Base-by-base conservation (phyloP, 2,329 filamentous ascomycete genomes). In the Claviceps digitariae region DNA sequence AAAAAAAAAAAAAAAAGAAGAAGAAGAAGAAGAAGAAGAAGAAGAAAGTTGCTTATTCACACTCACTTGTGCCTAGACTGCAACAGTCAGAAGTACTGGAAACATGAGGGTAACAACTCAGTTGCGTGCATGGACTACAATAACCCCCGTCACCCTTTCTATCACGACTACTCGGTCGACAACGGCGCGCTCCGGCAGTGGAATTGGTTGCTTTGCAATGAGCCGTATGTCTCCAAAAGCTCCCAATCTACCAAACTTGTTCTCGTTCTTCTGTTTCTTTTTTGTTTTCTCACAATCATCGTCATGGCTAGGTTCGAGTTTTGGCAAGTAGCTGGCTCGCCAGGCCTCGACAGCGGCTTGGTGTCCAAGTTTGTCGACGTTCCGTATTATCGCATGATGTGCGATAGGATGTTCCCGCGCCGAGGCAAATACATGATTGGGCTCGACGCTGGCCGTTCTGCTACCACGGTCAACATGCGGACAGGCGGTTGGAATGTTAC, bases 191-290 rank as follows among this genome's bases (percentile, higher is more conserved):
- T 20, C 53, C 60, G 77, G 0, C 77, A 80, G 56, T 84, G 79
- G 79, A 62, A 69, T 7, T 84, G 80, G 79, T 72, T 81, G 64
- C 69, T 74, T 1, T 83, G 81, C 69, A 83, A 83, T 60, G 77
- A 83, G 62, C 78, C 80, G 60, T 63, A 57, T 50, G n/a, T 74
- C 6, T 27, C 7, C 8, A 3, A 3, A 44, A 38, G 13, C 10
- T 17, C 10, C 10, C 5, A 34, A 34, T 12, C 4, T 12, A 9
- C 9, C 31, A 34, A 34, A 34, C 31, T 8, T 34, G 7, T n/a
- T n/a, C n/a, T n/a, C n/a, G n/a, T 34, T 34, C 10, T 12, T 34
- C 10, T 34, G 2, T 34, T 13, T 34, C 10, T 34, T 6, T 38
- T 17, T 38, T 38, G 2, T 6, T 38, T 15, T 38, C 3, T 6